Percentiles rank a stretch among this genome's conserved stretches.
These are phyloP conservation scores for Eutrema japonicum DNA, from an alignment of 345 rosid species.

Conservation along the genomic window DNA sequence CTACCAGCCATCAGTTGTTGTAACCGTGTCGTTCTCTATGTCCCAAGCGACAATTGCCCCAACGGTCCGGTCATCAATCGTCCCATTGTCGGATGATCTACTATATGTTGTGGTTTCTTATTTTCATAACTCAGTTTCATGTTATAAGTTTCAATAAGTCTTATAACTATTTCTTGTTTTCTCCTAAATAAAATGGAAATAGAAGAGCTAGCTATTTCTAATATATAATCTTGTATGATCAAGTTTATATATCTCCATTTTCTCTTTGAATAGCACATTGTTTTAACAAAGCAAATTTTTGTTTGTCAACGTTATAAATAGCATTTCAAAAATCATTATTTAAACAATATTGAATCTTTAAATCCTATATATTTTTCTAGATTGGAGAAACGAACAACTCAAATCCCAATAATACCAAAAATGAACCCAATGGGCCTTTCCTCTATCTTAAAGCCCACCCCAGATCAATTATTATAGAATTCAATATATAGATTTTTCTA, in stretches of 20 bases:
- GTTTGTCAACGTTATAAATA: neutral
- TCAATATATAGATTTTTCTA: too few relatives aligned
- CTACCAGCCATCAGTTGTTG: constrained; percentile 27
- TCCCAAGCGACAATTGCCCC: constrained; percentile 25
- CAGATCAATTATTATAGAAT: too few relatives aligned
- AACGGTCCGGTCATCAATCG: constrained; percentile 30
- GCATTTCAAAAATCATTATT: too few relatives aligned
- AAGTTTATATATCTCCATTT: neutral
- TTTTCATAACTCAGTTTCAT: neutral
- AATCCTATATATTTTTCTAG: too few relatives aligned
- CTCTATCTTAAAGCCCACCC: too few relatives aligned
- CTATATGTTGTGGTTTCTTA: neutral
- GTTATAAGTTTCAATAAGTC: neutral
- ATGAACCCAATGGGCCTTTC: too few relatives aligned
- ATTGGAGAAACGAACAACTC: too few relatives aligned
- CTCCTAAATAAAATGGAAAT: neutral
- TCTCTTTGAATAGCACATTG: too few relatives aligned
- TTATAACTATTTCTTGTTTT: neutral
- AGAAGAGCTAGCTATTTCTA: neutral
- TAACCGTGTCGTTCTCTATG: constrained; percentile 33
- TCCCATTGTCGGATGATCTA: constrained; percentile 23
- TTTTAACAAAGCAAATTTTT: too few relatives aligned
- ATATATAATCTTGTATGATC: neutral
- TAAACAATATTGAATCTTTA: too few relatives aligned
- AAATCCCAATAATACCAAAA: too few relatives aligned